Evolutionary conservation across 2,329 filamentous ascomycete species (phyloP).

Genomic region (Colletotrichum siamense): DNA sequence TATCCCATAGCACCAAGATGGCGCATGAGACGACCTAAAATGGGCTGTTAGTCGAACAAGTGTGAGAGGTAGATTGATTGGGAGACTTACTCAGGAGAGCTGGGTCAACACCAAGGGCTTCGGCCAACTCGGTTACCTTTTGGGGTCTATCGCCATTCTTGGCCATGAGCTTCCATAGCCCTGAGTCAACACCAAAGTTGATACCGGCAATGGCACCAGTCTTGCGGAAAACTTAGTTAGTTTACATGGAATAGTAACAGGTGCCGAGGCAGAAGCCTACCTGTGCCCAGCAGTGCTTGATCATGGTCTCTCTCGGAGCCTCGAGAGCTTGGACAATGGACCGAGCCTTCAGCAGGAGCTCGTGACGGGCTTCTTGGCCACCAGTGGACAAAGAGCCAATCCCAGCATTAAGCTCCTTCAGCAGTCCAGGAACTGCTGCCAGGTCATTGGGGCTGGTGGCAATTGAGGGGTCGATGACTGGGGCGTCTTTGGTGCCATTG

Average conservation of each 20-base stretch:
- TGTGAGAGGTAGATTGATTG: too few relatives aligned
- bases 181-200: constrained; percentile 37
- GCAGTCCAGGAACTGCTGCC: constrained; percentile 11
- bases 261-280: constrained; percentile 22
- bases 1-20: constrained; percentile 46
- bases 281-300: constrained; percentile 51
- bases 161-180: constrained; percentile 39
- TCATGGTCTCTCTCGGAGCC: constrained; percentile 53
- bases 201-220: constrained; percentile 29
- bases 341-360: constrained; percentile 39
- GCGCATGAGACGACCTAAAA: constrained; percentile 34
- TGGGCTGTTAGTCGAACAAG: fast-evolving
- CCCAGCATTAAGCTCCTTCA: constrained; percentile 8
- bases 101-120: constrained; percentile 29
- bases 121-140: constrained; percentile 35
- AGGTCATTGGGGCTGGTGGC: constrained; percentile 22
- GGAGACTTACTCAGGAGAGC: not conserved
- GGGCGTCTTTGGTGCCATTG: not conserved
- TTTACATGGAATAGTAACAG: not conserved
- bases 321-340: constrained; percentile 39
- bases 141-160: constrained; percentile 32
- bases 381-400: not conserved
- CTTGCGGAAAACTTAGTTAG: constrained; percentile 8
- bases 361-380: constrained; percentile 25
- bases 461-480: not conserved